Evolutionary conservation across 805 yeast genomes (phyloP), one percentile per base, ranked within the genome.

Genomic region (Metschnikowia arizonensis): DNA sequence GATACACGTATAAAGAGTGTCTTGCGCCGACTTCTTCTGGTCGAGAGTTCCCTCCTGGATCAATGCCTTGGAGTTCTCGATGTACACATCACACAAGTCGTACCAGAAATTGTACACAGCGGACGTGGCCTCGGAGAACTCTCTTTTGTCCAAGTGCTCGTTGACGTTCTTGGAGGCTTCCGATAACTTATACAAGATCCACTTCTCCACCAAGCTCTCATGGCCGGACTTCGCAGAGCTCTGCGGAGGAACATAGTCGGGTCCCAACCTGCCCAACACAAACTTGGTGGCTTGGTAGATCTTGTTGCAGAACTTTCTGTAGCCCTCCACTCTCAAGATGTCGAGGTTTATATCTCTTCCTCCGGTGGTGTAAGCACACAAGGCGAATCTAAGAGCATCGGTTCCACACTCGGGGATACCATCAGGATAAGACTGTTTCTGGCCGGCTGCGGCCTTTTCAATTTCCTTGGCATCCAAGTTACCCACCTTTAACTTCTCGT

Each of bases 391-490:
- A 73, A 93, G 74, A 36, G 99, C 99, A 69, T 93, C 99, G 41
- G 98, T 90, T 75, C 99, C 99, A 79, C 99, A 93, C 74, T 93
- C 96, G 46, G 98, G 97, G 56, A 91, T 90, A 74, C 99, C 99
- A 57, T 83, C 82, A 54, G 99, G 99, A 76, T 89, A 91, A 10
- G 95, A 83, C 60, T 80, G 75, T 58, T 77, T 81, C 73, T 93
- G 98, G 51, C 98, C 98, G 35, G 77, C 80, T 58, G 79, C 81
- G 23, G 98, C 97, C 67, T 79, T 87, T 63, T 79, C 86, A 57
- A 91, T 73, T 72, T 91, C 99, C 55, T 81, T 78, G 53, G 93
- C 86, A 60, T 88, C 97, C 58, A 91, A 76, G 73, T 91, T 91
- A 71, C 98, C 98, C 39, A 61, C 63, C 51, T 67, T 65, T 58